Conservation (phyloP, 2,329 filamentous ascomycete genomes). For the Volutella citrinella region DNA sequence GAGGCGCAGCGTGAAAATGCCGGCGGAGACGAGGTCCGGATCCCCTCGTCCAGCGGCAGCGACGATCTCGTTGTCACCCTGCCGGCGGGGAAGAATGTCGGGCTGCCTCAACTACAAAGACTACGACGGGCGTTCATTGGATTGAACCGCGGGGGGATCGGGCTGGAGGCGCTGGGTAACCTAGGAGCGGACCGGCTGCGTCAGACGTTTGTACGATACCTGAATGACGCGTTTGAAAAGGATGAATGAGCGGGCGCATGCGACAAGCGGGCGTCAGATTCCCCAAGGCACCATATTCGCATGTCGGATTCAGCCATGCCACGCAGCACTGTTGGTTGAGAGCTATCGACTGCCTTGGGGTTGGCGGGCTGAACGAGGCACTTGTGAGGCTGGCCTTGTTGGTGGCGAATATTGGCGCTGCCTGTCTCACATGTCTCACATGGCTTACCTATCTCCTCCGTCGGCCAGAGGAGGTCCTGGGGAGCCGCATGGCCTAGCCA, state of each 20-base stretch:
- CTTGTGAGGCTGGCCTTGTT: too few species aligned
- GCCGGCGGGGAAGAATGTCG: constrained; percentile 59
- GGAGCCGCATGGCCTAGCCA: too few species aligned
- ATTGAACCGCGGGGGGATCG: constrained; percentile 70
- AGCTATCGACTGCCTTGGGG: too few species aligned
- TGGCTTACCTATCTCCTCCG: too few species aligned
- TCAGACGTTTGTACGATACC: constrained; percentile 63
- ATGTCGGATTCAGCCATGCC: too few species aligned
- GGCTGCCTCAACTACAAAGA: constrained; percentile 73
- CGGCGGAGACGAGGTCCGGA: constrained; percentile 53
- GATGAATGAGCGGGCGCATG: constrained; percentile 38
- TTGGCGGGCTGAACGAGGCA: too few species aligned
- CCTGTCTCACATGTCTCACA: too few species aligned
- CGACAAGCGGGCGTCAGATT: too few species aligned
- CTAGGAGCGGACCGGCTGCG: constrained; percentile 53
- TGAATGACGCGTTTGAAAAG: constrained; percentile 63
- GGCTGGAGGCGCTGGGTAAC: constrained; percentile 52
- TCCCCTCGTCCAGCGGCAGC: constrained; percentile 38
- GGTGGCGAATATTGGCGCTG: too few species aligned
- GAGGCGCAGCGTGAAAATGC: constrained; percentile 68
- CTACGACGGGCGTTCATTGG: constrained; percentile 74
- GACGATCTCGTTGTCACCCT: constrained; percentile 61
- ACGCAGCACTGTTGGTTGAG: too few species aligned
- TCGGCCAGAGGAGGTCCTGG: too few species aligned
- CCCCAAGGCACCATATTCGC: too few species aligned